Evolutionary conservation across 163 green algal genomes (phyloP).

Genomic region (Chlorella variabilis): DNA sequence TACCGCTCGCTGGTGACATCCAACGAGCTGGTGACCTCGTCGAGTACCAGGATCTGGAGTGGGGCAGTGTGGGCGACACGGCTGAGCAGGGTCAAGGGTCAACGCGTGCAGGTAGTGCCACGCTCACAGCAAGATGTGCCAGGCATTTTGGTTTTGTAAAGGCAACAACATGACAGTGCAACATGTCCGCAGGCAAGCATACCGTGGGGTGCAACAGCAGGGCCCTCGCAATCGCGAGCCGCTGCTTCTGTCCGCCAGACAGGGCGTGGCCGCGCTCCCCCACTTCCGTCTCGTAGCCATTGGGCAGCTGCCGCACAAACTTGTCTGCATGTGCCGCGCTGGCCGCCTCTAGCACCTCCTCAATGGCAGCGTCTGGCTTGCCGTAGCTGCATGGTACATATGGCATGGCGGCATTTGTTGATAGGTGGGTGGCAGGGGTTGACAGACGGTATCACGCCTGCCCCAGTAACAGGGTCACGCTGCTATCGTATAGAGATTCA

Average conservation of each 20-base stretch:
- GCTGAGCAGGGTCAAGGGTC: not conserved
- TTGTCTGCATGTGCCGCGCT: constrained; percentile 71
- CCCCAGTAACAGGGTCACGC: not conserved
- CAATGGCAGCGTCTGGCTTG: constrained; percentile 56
- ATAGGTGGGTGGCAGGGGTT: not conserved
- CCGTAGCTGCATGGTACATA: constrained; percentile 61
- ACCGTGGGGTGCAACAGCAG: constrained; percentile 60
- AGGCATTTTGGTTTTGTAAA: too few relatives aligned
- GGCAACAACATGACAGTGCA: too few relatives aligned
- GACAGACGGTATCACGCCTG: not conserved
- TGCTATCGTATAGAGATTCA: too few relatives aligned
- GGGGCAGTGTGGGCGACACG: not conserved
- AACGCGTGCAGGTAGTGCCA: too few relatives aligned
- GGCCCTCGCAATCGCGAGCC: constrained; percentile 86
- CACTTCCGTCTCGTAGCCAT: constrained; percentile 90
- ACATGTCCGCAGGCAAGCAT: too few relatives aligned
- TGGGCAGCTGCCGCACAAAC: constrained; percentile 74
- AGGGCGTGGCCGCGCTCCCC: constrained; percentile 93
- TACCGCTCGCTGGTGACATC: constrained; percentile 74
- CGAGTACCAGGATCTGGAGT: constrained; percentile 64
- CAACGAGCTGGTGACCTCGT: constrained; percentile 88
- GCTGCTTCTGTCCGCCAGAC: constrained; percentile 94
- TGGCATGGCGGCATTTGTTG: not conserved
- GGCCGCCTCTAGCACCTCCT: constrained; percentile 72
- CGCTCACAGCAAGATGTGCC: too few relatives aligned